A percentile compares a stretch with the other conserved stretches of the same genome.
Evolutionary conservation across 2,329 filamentous ascomycete genomes (phyloP).

Genomic region (Hypoxylon rubiginosum): DNA sequence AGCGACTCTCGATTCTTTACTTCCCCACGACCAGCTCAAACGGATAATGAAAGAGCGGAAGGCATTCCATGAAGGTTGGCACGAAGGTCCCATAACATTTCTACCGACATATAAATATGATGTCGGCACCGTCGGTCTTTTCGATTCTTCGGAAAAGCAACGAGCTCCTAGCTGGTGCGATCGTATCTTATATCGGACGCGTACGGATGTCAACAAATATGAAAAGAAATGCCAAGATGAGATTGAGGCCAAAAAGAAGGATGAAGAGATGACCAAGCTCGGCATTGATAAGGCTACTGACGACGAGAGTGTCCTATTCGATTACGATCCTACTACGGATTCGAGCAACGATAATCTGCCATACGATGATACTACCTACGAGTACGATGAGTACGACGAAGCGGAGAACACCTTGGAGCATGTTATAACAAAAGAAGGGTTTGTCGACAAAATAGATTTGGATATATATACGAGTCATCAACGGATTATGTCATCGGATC

Average conservation of each 20-base stretch:
- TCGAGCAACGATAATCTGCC: conserved; percentile 60
- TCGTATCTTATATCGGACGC: conserved; percentile 87
- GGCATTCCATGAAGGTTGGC: conserved; percentile 91
- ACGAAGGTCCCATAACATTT: conserved; percentile 88
- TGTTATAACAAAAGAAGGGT: conserved; percentile 70
- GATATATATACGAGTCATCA: conserved; percentile 89
- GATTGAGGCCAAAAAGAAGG: conserved; percentile 75
- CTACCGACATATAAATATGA: conserved; percentile 98
- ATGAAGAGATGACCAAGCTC: conserved; percentile 86
- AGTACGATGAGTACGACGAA: conserved; percentile 71
- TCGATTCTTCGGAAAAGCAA: conserved; percentile 95
- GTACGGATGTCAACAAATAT: conserved; percentile 75
- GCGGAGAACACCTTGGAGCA: conserved; percentile 62
- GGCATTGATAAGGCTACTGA: conserved; percentile 80
- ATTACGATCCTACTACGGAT: conserved; percentile 89
- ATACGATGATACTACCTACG: conserved; percentile 60
- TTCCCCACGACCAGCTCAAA: conserved; percentile 90
- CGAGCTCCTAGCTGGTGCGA: conserved; percentile 97
- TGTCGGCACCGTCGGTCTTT: conserved; percentile 89
- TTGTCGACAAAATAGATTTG: conserved; percentile 66
- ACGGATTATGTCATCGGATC: conserved; percentile 90
- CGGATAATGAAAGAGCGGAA: conserved; percentile 81
- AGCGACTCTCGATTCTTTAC: conserved; percentile 86
- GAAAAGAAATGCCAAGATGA: conserved; percentile 73
- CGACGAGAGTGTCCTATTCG: conserved; percentile 87